A percentile compares a stretch with the other conserved stretches of the same genome.
These are phyloP conservation scores for Betula pendula DNA, from an alignment of 306 rosid species.

Conservation along the genomic window DNA sequence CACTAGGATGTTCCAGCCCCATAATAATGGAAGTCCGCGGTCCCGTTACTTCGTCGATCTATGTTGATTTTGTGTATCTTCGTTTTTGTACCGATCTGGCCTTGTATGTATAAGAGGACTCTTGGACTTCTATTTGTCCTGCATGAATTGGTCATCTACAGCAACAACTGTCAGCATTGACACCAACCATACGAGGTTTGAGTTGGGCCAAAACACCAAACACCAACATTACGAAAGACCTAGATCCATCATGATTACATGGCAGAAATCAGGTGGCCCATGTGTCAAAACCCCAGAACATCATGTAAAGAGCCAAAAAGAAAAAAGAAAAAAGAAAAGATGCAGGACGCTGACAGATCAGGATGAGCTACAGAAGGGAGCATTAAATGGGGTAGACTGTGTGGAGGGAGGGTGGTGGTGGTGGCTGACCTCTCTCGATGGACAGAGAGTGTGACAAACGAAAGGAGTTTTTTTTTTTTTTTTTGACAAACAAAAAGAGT, in stretches of 20 bases:
- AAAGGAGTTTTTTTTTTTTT: no score
- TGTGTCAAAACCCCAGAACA: conserved; percentile 50
- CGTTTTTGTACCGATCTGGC: neutral
- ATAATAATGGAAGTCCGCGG: no score
- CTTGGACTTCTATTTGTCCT: neutral
- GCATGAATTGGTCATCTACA: conserved; percentile 13
- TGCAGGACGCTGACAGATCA: conserved; percentile 9
- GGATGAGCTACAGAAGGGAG: conserved; percentile 1
- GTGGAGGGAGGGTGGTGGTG: neutral
- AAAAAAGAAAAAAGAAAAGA: neutral
- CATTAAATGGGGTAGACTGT: conserved; percentile 7
- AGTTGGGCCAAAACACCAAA: neutral
- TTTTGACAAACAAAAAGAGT: conserved; percentile 1
- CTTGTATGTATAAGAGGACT: no score
- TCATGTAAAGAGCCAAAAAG: neutral
- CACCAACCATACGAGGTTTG: conserved; percentile 43
- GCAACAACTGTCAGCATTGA: conserved; percentile 29
- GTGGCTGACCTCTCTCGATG: neutral
- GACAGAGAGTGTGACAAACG: conserved; percentile 1
- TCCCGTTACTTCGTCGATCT: no score
- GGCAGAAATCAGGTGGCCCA: conserved; percentile 34
- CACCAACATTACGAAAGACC: neutral
- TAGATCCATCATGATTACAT: neutral
- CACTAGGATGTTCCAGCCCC: no score
- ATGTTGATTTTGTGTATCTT: neutral